Conservation (phyloP, 2,329 filamentous ascomycete genomes). For the Phaeophleospora eucalypticola region DNA sequence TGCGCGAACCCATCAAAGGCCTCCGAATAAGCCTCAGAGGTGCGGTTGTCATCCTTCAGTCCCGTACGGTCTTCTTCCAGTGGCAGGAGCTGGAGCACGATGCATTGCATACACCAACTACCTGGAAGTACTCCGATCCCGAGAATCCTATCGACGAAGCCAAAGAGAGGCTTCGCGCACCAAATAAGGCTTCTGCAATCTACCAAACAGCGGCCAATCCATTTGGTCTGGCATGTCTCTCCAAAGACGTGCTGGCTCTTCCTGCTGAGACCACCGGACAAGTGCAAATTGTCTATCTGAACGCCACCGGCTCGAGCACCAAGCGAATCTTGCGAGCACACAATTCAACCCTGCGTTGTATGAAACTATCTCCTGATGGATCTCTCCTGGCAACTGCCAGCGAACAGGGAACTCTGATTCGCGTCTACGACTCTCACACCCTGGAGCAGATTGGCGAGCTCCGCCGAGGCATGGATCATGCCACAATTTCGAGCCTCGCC, state of each 20-base stretch:
- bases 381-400: constrained; percentile 84
- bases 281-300: constrained; percentile 77
- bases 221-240: constrained; percentile 73
- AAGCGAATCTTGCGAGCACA: constrained; percentile 95
- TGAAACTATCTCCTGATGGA: constrained; percentile 76
- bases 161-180: constrained; percentile 13
- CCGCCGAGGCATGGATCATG: constrained; percentile 81
- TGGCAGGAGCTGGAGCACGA: constrained; percentile 28
- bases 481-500: constrained; percentile 79
- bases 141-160: constrained; percentile 1
- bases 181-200: constrained; percentile 46
- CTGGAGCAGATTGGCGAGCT: constrained; percentile 80
- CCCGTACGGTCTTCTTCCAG: constrained; percentile 30
- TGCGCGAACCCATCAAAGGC: constrained; percentile 74
- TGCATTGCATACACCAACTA: too few species aligned
- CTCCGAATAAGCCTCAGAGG: constrained; percentile 71
- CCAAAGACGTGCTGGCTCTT: constrained; percentile 70
- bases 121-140: too few species aligned
- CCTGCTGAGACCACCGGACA: constrained; percentile 85
- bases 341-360: constrained; percentile 69
- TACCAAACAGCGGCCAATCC: constrained; percentile 87
- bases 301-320: constrained; percentile 58
- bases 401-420: constrained; percentile 85
- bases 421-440: constrained; percentile 75
- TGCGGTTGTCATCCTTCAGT: constrained; percentile 67